Percentiles rank a stretch among this genome's conserved stretches.
Evolutionary conservation across 1,284 basidiomycete genomes (phyloP).

Genomic region (Ganoderma multipileum): DNA sequence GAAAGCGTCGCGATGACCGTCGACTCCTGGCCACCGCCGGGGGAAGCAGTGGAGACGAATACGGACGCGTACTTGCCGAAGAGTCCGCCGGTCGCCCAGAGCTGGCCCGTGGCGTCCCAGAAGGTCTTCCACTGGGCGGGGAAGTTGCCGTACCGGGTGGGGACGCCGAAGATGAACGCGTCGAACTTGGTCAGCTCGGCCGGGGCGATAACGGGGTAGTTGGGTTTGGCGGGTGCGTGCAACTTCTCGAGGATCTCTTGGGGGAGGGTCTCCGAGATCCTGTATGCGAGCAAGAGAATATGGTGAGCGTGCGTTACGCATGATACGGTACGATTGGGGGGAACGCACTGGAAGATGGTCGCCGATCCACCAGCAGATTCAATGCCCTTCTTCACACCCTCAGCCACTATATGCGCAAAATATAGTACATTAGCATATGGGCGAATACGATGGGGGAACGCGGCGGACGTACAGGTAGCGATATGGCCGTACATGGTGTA

Average conservation of each 20-base stretch:
- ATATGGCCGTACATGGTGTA: conserved; percentile 89
- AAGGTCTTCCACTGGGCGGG: conserved; percentile 80
- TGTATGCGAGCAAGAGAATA: conserved; percentile 34
- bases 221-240: conserved; percentile 76
- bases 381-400: conserved; percentile 78
- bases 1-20: conserved; percentile 74
- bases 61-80: conserved; percentile 82
- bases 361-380: conserved; percentile 74
- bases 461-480: conserved; percentile 58
- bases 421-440: background rate
- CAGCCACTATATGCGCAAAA: conserved; percentile 65
- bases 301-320: conserved; percentile 2
- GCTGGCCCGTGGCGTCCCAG: conserved; percentile 82
- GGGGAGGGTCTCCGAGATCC: conserved; percentile 86
- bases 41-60: conserved; percentile 72
- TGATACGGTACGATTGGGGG: background rate
- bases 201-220: conserved; percentile 77
- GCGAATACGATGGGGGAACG: background rate
- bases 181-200: conserved; percentile 72
- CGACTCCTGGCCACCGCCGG: conserved; percentile 78
- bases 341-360: conserved; percentile 75
- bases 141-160: conserved; percentile 80
- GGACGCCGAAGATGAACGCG: conserved; percentile 77
- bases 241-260: conserved; percentile 81
- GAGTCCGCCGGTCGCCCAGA: conserved; percentile 79